Conservation (phyloP, 345 rosid genomes). For the Eucalyptus cladocalyx region DNA sequence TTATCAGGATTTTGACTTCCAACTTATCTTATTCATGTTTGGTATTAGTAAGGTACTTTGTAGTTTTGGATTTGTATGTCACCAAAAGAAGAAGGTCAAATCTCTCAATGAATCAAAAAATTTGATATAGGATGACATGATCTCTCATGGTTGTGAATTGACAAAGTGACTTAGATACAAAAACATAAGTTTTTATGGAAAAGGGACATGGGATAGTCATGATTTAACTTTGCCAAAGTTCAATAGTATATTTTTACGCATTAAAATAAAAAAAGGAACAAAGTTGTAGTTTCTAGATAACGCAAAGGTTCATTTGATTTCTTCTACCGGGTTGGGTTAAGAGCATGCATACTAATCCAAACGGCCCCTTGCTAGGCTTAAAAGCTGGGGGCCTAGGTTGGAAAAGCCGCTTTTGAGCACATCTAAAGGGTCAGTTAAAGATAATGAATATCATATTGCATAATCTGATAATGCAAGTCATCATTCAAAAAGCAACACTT, state of each 20-base stretch:
- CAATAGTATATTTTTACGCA: background rate
- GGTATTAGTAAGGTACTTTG: background rate
- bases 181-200: background rate
- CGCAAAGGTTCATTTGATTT: background rate
- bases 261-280: background rate
- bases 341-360: background rate
- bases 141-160: background rate
- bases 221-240: background rate
- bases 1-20: background rate
- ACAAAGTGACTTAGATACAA: background rate
- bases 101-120: background rate
- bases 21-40: background rate
- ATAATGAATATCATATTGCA: background rate
- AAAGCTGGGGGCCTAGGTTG: background rate
- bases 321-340: background rate
- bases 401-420: background rate
- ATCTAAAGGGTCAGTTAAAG: background rate
- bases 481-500: background rate
- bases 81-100: background rate
- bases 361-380: background rate
- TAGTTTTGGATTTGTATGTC: background rate
- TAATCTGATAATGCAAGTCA: background rate
- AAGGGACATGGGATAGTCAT: background rate
- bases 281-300: background rate
- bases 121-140: background rate